Percentiles rank a stretch among this genome's conserved stretches.
Conservation (phyloP, 2,329 filamentous ascomycete genomes). For the Botrytis byssoidea region DNA sequence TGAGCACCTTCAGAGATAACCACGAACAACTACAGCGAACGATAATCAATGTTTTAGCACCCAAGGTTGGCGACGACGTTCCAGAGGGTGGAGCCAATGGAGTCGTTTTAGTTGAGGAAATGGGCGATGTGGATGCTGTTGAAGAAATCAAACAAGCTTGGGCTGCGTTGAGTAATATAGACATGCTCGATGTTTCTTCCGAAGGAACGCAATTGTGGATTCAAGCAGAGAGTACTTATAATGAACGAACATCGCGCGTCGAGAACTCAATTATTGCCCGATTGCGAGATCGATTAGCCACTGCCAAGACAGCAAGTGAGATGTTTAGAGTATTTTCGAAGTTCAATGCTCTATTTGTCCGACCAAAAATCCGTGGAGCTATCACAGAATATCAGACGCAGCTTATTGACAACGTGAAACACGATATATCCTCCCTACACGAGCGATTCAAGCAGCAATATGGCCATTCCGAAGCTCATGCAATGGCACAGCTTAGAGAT, state of each 20-base stretch:
- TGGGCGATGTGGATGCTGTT: constrained; percentile 94
- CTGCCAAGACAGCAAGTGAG: constrained; percentile 95
- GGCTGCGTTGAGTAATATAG: constrained; percentile 88
- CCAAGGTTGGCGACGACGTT: constrained; percentile 59
- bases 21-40: constrained; percentile 97
- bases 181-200: constrained; percentile 86
- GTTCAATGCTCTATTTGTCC: constrained; percentile 97
- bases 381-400: constrained; percentile 98
- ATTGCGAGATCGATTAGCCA: constrained; percentile 86
- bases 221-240: constrained; percentile 92
- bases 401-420: constrained; percentile 96
- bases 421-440: constrained; percentile 88
- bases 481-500: constrained; percentile 96
- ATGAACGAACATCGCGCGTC: constrained; percentile 92
- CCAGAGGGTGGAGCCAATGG: constrained; percentile 56
- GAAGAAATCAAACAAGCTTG: constrained; percentile 95
- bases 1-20: constrained; percentile 91
- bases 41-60: constrained; percentile 93
- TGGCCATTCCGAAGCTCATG: constrained; percentile 94
- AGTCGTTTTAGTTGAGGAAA: constrained; percentile 80
- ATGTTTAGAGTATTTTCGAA: constrained; percentile 99
- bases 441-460: constrained; percentile 99
- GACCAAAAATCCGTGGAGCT: constrained; percentile 97
- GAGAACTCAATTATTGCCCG: constrained; percentile 98
- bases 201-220: constrained; percentile 92